These are phyloP conservation scores for Senna tora DNA, from an alignment of 306 rosid species.

Conservation along the genomic window DNA sequence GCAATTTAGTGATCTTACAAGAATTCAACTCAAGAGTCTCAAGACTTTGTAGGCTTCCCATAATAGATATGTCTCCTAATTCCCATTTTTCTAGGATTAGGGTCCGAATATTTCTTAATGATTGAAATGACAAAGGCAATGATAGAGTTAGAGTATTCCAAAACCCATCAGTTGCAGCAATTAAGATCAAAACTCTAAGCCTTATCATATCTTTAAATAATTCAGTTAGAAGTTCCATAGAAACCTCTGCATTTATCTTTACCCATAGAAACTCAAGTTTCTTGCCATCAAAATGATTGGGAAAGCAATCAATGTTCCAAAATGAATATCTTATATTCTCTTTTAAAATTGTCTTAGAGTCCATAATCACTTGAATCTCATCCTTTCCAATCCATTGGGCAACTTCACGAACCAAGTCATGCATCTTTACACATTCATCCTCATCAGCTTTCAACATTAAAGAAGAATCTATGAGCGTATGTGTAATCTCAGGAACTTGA, in stretches of 20 bases:
- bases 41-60: constrained; percentile 25
- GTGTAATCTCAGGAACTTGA: not conserved
- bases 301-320: not conserved
- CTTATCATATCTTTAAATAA: constrained; percentile 2
- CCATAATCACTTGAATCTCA: not conserved
- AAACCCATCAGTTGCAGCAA: not conserved
- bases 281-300: not conserved
- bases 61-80: constrained; percentile 17
- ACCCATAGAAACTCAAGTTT: not conserved
- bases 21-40: not conserved
- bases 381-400: not conserved
- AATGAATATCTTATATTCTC: constrained; percentile 13
- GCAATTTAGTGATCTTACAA: constrained; percentile 37
- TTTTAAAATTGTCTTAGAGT: not conserved
- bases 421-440: constrained; percentile 21
- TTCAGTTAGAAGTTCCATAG: not conserved
- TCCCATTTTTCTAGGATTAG: fast-evolving
- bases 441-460: not conserved
- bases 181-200: constrained; percentile 21
- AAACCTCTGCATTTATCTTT: not conserved
- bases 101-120: not conserved
- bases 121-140: not conserved
- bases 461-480: constrained; percentile 19
- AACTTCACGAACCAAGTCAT: constrained; percentile 29
- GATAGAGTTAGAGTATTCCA: not conserved